phyloP scores from a whole-genome alignment of 192 early-diverging fungal species.

The Gorgonomyces haynaldii region DNA sequence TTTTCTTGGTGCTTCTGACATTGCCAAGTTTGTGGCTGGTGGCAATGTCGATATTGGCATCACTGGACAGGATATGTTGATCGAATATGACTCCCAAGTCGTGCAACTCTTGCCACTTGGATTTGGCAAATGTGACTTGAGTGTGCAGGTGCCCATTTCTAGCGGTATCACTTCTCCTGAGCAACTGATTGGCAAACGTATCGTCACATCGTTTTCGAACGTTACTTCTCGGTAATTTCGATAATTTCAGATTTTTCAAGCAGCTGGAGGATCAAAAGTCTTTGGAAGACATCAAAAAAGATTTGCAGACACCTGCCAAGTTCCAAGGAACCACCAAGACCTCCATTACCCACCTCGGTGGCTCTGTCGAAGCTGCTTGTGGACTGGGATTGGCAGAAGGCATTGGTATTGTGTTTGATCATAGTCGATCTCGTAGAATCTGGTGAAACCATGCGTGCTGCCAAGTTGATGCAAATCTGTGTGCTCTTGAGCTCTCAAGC shows the following conservation, averaged over 20 bases:
- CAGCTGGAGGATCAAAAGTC: conserved; percentile 53
- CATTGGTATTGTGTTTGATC: conserved; percentile 53
- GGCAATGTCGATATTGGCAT: conserved; percentile 96
- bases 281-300: conserved; percentile 10
- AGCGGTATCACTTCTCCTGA: conserved; percentile 33
- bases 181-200: conserved; percentile 79
- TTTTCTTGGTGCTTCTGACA: conserved; percentile 91
- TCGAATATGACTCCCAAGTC: conserved; percentile 63
- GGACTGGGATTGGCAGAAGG: conserved; percentile 92
- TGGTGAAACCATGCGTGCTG: conserved; percentile 98
- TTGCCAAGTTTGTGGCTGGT: conserved; percentile 88
- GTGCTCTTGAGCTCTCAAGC: conserved; percentile 76
- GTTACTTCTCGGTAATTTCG: conserved; percentile 32
- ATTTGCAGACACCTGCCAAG: conserved; percentile 19
- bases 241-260: conserved; percentile 45
- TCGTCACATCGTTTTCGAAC: conserved; percentile 84
- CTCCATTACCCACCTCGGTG: conserved; percentile 74
- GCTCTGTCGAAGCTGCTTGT: conserved; percentile 93
- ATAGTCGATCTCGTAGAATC: conserved; percentile 63
- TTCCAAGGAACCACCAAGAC: too few species aligned
- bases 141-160: conserved; percentile 76
- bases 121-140: conserved; percentile 88
- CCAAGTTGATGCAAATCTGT: conserved; percentile 83
- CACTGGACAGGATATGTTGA: conserved; percentile 91
- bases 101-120: conserved; percentile 52